phyloP scores from a whole-genome alignment of 225 moss, liverwort and hornwort species.

The Straminergon stramineum region DNA sequence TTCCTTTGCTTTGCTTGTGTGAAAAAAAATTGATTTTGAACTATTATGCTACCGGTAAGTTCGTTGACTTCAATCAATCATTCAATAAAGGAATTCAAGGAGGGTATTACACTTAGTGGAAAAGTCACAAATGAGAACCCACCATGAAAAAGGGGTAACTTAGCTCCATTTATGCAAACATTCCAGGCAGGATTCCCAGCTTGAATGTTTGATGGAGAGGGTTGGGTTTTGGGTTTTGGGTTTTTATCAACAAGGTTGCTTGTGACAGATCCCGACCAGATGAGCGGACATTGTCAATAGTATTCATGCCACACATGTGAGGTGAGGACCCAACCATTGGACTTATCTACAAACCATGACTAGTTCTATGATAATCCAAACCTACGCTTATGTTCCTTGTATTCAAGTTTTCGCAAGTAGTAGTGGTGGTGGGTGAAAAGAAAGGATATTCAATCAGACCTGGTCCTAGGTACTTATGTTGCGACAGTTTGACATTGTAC shows the following conservation, averaged over 20 bases:
- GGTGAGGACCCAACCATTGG: not conserved
- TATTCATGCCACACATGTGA: not conserved
- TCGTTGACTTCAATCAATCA: not conserved
- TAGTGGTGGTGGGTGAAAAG: not conserved
- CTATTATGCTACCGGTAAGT: no score
- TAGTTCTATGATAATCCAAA: not conserved
- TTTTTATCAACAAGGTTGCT: not conserved
- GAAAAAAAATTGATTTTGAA: not conserved
- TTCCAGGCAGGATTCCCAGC: rapidly evolving
- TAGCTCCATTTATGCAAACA: no score
- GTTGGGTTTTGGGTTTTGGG: no score
- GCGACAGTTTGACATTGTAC: not conserved
- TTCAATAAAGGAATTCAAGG: not conserved
- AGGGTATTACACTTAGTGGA: not conserved
- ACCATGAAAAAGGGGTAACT: not conserved
- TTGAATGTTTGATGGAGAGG: not conserved
- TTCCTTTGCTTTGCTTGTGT: no score
- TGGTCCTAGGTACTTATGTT: not conserved
- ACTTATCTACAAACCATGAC: not conserved
- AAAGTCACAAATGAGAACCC: not conserved
- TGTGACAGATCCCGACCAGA: not conserved
- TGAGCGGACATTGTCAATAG: not conserved
- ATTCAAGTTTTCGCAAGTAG: not conserved
- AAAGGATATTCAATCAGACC: not conserved
- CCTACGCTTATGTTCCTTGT: not conserved